Base-by-base conservation (phyloP, 768 basidiomycete species). In the Psilocybe subaeruginosa region DNA sequence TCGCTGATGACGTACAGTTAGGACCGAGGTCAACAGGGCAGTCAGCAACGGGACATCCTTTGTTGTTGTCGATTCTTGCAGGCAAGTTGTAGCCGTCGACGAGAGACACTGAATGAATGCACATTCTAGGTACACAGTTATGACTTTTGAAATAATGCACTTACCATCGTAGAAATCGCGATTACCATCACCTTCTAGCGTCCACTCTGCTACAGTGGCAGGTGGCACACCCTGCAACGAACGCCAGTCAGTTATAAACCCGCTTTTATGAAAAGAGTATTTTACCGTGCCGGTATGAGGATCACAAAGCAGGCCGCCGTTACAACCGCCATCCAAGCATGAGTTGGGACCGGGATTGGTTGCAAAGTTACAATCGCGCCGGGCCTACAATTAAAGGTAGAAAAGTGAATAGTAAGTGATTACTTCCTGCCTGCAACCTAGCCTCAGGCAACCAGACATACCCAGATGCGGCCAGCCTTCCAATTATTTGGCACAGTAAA, bases 81-180 rank as follows among this genome's bases (percentile, higher is more conserved):
- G 89, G 88, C 11, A 90, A 70, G 66, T 90, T 88, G 65, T 79
- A 87, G 1, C 88, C 88, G 63, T 89, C 85, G 39, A 89, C 87
- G 33, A 89, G 75, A 29, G 86, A 87, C 37, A 88, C 87, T 87
- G 50, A 29, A 30, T n/a, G 17, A 41, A 16, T 7, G 43, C n/a
- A 16, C 8, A 19, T 30, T 41, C n/a, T 5, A 23, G 16, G 23
- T 16, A 41, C 14, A 48, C 17, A 31, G 19, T 11, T 35, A 48
- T 8, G 19, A 8, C 41, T 30, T 23, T 8, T 19, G 12, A 30
- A 50, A 14, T n/a, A 27, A 14, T 23, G 27, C 16, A 65, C 74
- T 12, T 54, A 87, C 87, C 83, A 69, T 89, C 88, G 56, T 88
- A 90, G 62, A 76, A 86, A 63, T 90, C 89, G 1, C 45, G 27